A percentile compares a stretch with the other conserved stretches of the same genome.
phyloP scores from a whole-genome alignment of 2,329 filamentous ascomycete species.

The Ophiostoma australiae region DNA sequence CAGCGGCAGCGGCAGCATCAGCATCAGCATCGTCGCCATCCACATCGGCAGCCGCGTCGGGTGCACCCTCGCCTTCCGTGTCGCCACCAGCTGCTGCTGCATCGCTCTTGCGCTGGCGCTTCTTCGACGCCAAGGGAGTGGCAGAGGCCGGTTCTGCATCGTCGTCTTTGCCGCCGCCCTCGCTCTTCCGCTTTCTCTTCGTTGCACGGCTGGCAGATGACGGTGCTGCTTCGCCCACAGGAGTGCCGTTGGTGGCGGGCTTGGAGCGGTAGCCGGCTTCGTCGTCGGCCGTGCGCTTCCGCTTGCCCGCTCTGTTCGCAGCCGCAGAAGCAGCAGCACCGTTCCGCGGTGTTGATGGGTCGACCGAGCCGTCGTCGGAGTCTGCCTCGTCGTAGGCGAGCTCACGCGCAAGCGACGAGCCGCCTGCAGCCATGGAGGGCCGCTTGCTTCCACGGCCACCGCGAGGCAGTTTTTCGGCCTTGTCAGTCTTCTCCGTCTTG shows the following conservation, averaged over 20 bases:
- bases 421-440: constrained; percentile 23
- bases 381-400: constrained; percentile 24
- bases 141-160: constrained; percentile 30
- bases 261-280: constrained; percentile 57
- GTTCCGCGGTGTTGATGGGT: constrained; percentile 22
- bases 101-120: constrained; percentile 36
- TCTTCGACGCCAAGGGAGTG: constrained; percentile 21
- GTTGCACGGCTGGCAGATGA: constrained; percentile 44
- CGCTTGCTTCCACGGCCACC: constrained; percentile 38
- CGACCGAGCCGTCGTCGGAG: constrained; percentile 28
- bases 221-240: constrained; percentile 21
- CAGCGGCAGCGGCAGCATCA: background rate
- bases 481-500: constrained; percentile 6
- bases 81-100: constrained; percentile 1
- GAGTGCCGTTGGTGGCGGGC: constrained; percentile 38
- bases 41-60: background rate
- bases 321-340: constrained; percentile 23
- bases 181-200: constrained; percentile 58
- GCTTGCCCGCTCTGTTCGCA: constrained; percentile 43
- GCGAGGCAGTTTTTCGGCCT: constrained; percentile 17
- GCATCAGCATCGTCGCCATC: constrained; percentile 4
- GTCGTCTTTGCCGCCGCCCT: constrained; percentile 34
- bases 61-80: constrained; percentile 16
- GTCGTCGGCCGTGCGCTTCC: constrained; percentile 48
- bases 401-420: constrained; percentile 13